A percentile compares a stretch with the other conserved stretches of the same genome.
Evolutionary conservation across 73 alveolate genomes (phyloP).

Genomic region (Stentor coeruleus): DNA sequence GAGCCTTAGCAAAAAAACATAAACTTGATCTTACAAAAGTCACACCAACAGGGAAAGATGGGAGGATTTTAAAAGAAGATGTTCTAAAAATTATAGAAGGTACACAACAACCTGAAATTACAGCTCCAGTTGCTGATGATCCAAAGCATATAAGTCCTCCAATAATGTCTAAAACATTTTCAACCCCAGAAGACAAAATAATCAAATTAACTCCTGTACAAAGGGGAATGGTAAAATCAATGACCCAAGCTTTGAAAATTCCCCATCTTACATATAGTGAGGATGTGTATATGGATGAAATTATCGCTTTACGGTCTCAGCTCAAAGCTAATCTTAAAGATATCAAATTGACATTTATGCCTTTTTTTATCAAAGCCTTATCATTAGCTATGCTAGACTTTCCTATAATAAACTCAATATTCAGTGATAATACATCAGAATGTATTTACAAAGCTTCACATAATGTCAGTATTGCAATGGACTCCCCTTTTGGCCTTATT

Average conservation of each 20-base stretch:
- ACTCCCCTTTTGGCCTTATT: slow-evolving; percentile 78
- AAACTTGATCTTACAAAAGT: slow-evolving; percentile 53
- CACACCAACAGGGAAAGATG: slow-evolving; percentile 71
- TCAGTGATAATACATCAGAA: slow-evolving; percentile 27
- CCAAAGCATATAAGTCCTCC: slow-evolving; percentile 11
- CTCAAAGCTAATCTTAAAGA: slow-evolving; percentile 49
- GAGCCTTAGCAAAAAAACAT: slow-evolving; percentile 63
- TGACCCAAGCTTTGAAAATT: slow-evolving; percentile 71
- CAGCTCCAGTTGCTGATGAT: neutral
- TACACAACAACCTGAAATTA: neutral
- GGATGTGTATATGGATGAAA: slow-evolving; percentile 61
- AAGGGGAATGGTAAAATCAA: slow-evolving; percentile 80
- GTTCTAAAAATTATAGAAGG: slow-evolving; percentile 22
- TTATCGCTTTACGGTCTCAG: slow-evolving; percentile 56
- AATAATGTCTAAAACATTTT: neutral
- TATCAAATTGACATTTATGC: slow-evolving; percentile 50
- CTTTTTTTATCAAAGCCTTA: slow-evolving; percentile 22
- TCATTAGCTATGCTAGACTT: slow-evolving; percentile 14
- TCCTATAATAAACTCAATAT: slow-evolving; percentile 25
- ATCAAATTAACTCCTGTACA: slow-evolving; percentile 62
- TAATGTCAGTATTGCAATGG: slow-evolving; percentile 81
- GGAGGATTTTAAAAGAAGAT: slow-evolving; percentile 69
- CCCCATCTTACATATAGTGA: slow-evolving; percentile 77
- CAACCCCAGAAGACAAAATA: slow-evolving; percentile 29
- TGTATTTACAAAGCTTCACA: slow-evolving; percentile 67